Percentiles rank a stretch among this genome's conserved stretches.
Evolutionary conservation across 768 basidiomycete species (phyloP).

Genomic region (Cystofilobasidium macerans): DNA sequence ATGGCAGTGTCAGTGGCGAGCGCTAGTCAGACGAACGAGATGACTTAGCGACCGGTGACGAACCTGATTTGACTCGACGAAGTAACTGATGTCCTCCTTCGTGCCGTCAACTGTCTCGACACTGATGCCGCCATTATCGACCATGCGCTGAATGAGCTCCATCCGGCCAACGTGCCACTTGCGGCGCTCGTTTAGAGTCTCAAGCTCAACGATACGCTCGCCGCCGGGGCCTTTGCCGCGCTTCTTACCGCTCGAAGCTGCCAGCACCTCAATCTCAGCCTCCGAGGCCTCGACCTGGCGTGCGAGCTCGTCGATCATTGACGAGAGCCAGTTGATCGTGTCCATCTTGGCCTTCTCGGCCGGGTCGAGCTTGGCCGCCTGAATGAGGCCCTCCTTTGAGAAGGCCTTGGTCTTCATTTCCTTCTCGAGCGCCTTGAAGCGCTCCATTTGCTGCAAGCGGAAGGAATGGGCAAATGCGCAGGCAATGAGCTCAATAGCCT

Average conservation of each 20-base stretch:
- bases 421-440: constrained; percentile 99
- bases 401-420: constrained; percentile 99
- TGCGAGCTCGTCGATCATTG: constrained; percentile 77
- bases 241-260: constrained; percentile 51
- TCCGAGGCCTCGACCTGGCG: constrained; percentile 89
- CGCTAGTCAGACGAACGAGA: constrained; percentile 21
- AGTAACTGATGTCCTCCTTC: constrained; percentile 92
- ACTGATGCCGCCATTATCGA: constrained; percentile 83
- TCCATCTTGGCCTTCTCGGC: constrained; percentile 95
- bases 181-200: constrained; percentile 78
- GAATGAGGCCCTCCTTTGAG: constrained; percentile 93
- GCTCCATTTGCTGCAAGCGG: constrained; percentile 90
- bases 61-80: constrained; percentile 89
- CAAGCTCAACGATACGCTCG: constrained; percentile 71
- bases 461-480: no score
- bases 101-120: constrained; percentile 68
- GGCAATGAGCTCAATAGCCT: no score
- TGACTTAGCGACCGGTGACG: constrained; percentile 38
- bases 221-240: constrained; percentile 46
- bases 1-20: background rate
- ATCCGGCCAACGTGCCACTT: constrained; percentile 89
- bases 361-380: constrained; percentile 87
- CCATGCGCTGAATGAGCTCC: constrained; percentile 80
- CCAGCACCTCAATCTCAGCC: constrained; percentile 77
- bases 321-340: constrained; percentile 67